Evolutionary conservation across 257 asterid genomes (phyloP), one percentile per base, ranked within the genome.

Genomic region (Solanum infundibuliforme): DNA sequence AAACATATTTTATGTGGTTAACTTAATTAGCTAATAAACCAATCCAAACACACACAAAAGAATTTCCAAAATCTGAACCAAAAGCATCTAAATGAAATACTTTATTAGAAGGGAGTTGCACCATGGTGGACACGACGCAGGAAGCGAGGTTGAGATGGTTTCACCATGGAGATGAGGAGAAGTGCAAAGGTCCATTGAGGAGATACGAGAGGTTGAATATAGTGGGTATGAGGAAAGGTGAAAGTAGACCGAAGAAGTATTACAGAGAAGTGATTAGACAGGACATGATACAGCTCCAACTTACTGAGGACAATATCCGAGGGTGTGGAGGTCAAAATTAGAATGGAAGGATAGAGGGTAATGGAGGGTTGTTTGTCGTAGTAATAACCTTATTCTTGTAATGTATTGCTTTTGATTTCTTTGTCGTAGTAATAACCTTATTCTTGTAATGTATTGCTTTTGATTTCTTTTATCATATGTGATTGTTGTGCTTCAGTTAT

Each of bases 251-350:
- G 10, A 18, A 6, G n/a, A 52, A 52, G 8, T 16, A 52, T 52
- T 16, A 0, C 0, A 0, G 23, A 16, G 23, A 52, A 6, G n/a
- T 52, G 1, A 52, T 52, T 52, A 52, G 23, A 52, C 62, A 52
- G 0, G 62, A 2, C 4, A 52, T 52, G 0, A 16, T 0, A 16
- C n/a, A 52, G 0, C 60, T 16, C 18, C 18, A 52, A 16, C 8
- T 46, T 46, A 46, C 20, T 0, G 1, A 46, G 20, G 58, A 13
- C 58, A 46, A 46, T 0, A 46, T 0, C 7, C 20, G 7, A 46
- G 20, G 58, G 58, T 13, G 58, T 46, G 58, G 58, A 52, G n/a
- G n/a, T 52, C 62, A 52, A 6, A 13, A 52, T 52, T 52, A 52
- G 1, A 52, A 18, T 52, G 0, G 9, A 18, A 52, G 60, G 60